phyloP scores from a whole-genome alignment of 768 basidiomycete genomes.

The Lanmaoa rubissima region DNA sequence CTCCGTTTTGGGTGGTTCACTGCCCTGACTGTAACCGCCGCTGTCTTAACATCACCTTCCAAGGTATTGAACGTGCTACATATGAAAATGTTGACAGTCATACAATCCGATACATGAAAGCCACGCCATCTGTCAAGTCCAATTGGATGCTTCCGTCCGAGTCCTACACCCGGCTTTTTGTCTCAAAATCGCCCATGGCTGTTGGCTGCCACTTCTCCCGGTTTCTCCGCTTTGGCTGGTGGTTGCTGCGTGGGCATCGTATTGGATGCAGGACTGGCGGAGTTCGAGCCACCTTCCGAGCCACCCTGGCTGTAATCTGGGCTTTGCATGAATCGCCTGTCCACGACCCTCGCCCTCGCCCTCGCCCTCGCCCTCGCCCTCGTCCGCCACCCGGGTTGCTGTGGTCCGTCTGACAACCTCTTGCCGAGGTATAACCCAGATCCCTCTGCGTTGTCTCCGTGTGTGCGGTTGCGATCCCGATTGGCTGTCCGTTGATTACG shows the following conservation, averaged over 20 bases:
- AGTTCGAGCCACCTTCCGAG: neutral
- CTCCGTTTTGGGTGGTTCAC: slow-evolving; percentile 7
- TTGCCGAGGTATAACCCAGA: neutral
- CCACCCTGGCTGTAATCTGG: slow-evolving; percentile 30
- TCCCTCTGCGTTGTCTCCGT: neutral
- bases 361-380: slow-evolving; percentile 1
- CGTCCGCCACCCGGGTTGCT: neutral
- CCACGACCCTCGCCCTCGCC: neutral
- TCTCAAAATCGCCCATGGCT: slow-evolving; percentile 2
- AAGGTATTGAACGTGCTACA: neutral
- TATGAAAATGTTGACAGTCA: neutral
- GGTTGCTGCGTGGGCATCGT: slow-evolving; percentile 15
- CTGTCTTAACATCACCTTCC: neutral
- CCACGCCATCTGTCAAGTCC: neutral
- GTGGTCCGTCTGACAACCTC: neutral
- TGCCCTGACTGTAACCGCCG: neutral
- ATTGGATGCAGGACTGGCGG: slow-evolving; percentile 8
- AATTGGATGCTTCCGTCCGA: neutral
- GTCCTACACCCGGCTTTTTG: neutral
- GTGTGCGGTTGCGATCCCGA: slow-evolving; percentile 8
- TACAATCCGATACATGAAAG: neutral
- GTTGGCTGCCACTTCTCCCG: slow-evolving; percentile 6
- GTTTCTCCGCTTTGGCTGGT: neutral
- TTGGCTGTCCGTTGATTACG: slow-evolving; percentile 28
- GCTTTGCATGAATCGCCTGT: slow-evolving; percentile 19